Base-by-base conservation (phyloP, 352 stramenopile genomes). In the Phytophthora ramorum region DNA sequence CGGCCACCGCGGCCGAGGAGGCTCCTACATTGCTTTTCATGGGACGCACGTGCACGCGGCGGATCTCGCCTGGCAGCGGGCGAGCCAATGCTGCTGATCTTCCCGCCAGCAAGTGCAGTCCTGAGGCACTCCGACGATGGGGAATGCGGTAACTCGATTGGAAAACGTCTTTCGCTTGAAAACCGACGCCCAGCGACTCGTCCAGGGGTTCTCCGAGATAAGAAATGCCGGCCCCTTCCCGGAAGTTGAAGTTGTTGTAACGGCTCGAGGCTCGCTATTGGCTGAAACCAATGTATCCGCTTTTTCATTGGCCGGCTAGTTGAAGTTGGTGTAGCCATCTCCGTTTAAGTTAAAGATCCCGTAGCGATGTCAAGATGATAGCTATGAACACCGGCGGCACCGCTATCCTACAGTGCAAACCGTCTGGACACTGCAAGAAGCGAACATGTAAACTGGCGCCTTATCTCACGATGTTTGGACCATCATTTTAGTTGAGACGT, bases 301-400 rank as follows among this genome's bases (percentile, higher is more conserved):
- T 30, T 53, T 41, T 22, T 7, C 49, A 69, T 60, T 5, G 3
- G 2, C 0, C 10, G 8, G 8, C 28, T 38, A 59, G 54, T 65
- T 69, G 62, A 69, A 69, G 62, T 69, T 7, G 6, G 24, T 55
- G 54, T 69, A 64, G 45, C 32, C 62, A 69, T 65, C 16, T 54
- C 54, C 17, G 12, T 7, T 17, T 5, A 43, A 43, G 32, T 40
- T 40, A 40, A 40, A 6, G 14, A 40, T 32, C 26, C 7, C 22
- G 22, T 24, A 24, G 22, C 22, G 22, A 24, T 24, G 22, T 24
- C 22, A 24, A 24, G 1, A 24, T 24, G 22, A 3, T 24, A 24
- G 22, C 22, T 24, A 24, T 24, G 22, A 24, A 3, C 22, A 24
- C 1, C 22, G 22, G 22, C 22, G 22, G 22, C 22, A 24, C 22